Percentiles rank a stretch among this genome's conserved stretches.
Conservation (phyloP, 768 basidiomycete species). For the Pulveroboletus frians region DNA sequence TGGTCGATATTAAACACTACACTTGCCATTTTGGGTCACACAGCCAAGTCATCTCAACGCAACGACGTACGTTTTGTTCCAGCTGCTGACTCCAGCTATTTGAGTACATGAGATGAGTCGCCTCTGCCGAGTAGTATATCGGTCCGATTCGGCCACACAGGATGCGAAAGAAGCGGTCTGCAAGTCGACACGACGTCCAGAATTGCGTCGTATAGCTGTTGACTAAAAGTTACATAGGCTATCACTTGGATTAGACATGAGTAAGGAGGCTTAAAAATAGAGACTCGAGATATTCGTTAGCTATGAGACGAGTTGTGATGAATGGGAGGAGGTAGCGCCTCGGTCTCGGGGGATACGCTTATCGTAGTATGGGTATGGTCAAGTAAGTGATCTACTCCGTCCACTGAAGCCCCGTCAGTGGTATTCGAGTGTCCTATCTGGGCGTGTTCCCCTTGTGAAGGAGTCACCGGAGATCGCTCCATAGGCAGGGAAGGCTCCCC, state of each 20-base stretch:
- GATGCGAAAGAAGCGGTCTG: not conserved
- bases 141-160: too few relatives aligned
- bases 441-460: constrained; percentile 1
- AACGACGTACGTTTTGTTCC: not conserved
- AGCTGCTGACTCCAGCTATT: not conserved
- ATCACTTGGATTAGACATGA: not conserved
- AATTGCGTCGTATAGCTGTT: too few relatives aligned
- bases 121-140: not conserved
- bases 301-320: not conserved
- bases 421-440: not conserved
- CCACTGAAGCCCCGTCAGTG: too few relatives aligned
- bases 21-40: constrained; percentile 17
- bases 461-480: not conserved
- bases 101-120: not conserved
- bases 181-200: too few relatives aligned
- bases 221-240: not conserved
- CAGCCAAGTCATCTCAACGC: too few relatives aligned
- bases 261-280: not conserved
- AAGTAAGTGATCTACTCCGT: not conserved
- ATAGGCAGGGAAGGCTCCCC: not conserved
- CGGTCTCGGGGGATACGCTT: not conserved
- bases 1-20: constrained; percentile 13
- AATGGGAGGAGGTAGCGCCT: not conserved
- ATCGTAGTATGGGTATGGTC: constrained; percentile 1
- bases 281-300: constrained; percentile 1